Percentiles rank a stretch among this genome's conserved stretches.
Evolutionary conservation across 805 yeast genomes (phyloP).

Genomic region (Yarrowia sp.): DNA sequence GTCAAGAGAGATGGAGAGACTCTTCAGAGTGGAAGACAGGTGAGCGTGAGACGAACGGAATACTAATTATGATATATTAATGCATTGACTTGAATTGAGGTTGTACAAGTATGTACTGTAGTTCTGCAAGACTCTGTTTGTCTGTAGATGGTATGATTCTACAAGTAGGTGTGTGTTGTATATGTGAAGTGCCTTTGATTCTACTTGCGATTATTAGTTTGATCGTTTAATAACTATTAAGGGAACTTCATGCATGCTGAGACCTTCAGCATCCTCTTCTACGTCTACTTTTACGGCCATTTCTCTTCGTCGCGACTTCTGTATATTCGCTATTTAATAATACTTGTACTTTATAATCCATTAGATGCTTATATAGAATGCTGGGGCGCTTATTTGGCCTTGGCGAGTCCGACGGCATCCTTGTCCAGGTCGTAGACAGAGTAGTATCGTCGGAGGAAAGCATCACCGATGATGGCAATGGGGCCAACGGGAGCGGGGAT

Average conservation of each 20-base stretch:
- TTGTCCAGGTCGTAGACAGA: conserved; percentile 90
- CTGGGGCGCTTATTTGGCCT: conserved; percentile 53
- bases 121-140: no score
- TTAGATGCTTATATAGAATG: conserved; percentile 28
- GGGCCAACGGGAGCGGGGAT: conserved; percentile 98
- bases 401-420: conserved; percentile 94
- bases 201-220: no score
- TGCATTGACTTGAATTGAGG: not conserved
- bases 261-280: no score
- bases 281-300: no score
- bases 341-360: conserved; percentile 21
- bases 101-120: no score
- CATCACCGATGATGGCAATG: conserved; percentile 94
- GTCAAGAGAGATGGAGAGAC: conserved; percentile 23
- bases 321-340: no score
- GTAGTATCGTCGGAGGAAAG: conserved; percentile 94
- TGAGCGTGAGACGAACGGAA: conserved; percentile 7
- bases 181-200: no score
- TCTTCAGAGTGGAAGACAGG: conserved; percentile 22
- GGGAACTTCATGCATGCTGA: no score
- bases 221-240: no score
- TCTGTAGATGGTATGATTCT: no score
- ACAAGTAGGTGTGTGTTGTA: no score
- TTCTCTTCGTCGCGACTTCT: no score
- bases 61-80: not conserved